phyloP scores from a whole-genome alignment of 2,329 filamentous ascomycete genomes.

The Colletotrichum higginsianum region DNA sequence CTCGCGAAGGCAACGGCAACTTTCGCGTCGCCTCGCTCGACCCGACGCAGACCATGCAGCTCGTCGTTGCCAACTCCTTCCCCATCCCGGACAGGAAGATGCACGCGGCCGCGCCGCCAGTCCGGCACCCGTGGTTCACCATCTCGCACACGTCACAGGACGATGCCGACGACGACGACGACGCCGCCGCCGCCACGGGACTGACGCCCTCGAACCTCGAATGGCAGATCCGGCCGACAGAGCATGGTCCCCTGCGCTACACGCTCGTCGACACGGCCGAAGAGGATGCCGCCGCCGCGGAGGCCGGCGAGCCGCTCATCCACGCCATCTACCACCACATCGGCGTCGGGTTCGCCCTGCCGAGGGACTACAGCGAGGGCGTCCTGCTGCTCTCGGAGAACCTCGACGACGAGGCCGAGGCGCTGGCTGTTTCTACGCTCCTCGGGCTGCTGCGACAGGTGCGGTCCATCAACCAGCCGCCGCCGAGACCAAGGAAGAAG shows the following conservation, averaged over 20 bases:
- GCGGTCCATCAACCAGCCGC: conserved; percentile 27
- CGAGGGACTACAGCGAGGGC: conserved; percentile 41
- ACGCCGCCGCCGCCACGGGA: too few relatives aligned
- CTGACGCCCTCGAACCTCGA: conserved; percentile 8
- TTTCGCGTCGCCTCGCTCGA: conserved; percentile 21
- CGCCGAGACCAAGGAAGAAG: conserved; percentile 20
- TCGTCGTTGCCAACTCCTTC: conserved; percentile 5
- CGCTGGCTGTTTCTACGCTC: conserved; percentile 19
- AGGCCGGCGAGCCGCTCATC: conserved; percentile 4
- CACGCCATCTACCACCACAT: conserved; percentile 43
- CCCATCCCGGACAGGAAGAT: conserved; percentile 20
- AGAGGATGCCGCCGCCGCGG: not conserved
- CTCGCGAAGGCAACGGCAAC: not conserved
- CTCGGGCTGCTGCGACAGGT: conserved; percentile 30
- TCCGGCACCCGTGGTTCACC: conserved; percentile 34
- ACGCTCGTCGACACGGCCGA: conserved; percentile 30
- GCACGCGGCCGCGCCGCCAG: not conserved
- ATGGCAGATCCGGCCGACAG: conserved; percentile 32
- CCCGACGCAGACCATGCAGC: too few relatives aligned
- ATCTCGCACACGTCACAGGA: not conserved
- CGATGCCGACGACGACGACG: too few relatives aligned
- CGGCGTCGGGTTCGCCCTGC: conserved; percentile 31
- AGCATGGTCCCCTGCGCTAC: conserved; percentile 36
- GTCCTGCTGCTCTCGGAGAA: conserved; percentile 34
- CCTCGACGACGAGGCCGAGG: conserved; percentile 21